A percentile compares a stretch with the other conserved stretches of the same genome.
These are phyloP conservation scores for Didymosphaeria variabile DNA, from an alignment of 2,329 filamentous ascomycete species.

Conservation along the genomic window DNA sequence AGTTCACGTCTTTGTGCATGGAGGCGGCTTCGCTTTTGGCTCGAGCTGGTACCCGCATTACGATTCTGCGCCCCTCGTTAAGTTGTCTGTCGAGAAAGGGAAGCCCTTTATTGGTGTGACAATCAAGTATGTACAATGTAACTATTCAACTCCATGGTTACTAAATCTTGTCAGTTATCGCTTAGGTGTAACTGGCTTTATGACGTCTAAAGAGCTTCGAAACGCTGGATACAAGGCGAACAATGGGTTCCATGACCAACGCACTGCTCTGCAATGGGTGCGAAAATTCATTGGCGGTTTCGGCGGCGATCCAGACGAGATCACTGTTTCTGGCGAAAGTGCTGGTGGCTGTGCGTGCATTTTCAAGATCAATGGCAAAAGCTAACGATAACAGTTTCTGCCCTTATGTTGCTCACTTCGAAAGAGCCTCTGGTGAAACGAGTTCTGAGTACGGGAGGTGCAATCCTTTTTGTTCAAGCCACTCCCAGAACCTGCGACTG, in stretches of 20 bases:
- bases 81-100: slow-evolving; percentile 53
- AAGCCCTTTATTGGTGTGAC: slow-evolving; percentile 57
- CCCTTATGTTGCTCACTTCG: slow-evolving; percentile 38
- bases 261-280: slow-evolving; percentile 50
- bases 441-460: slow-evolving; percentile 54
- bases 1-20: slow-evolving; percentile 64
- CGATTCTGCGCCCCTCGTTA: slow-evolving; percentile 57
- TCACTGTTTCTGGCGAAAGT: slow-evolving; percentile 58
- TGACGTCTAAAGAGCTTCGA: slow-evolving; percentile 60
- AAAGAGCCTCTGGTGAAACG: slow-evolving; percentile 45
- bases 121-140: slow-evolving; percentile 55
- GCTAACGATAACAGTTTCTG: slow-evolving; percentile 32
- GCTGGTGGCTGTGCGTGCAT: slow-evolving; percentile 55
- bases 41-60: slow-evolving; percentile 64
- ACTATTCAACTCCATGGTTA: slow-evolving; percentile 33
- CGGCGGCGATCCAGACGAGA: slow-evolving; percentile 49
- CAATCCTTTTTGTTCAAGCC: slow-evolving; percentile 52
- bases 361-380: neutral
- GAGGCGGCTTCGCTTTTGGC: slow-evolving; percentile 61
- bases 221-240: slow-evolving; percentile 52
- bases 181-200: slow-evolving; percentile 40
- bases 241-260: slow-evolving; percentile 48
- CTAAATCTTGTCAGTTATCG: slow-evolving; percentile 37
- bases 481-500: slow-evolving; percentile 50
- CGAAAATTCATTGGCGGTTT: slow-evolving; percentile 48